Conservation (phyloP, 169 alveolate species). For the Besnoitia besnoiti region DNA sequence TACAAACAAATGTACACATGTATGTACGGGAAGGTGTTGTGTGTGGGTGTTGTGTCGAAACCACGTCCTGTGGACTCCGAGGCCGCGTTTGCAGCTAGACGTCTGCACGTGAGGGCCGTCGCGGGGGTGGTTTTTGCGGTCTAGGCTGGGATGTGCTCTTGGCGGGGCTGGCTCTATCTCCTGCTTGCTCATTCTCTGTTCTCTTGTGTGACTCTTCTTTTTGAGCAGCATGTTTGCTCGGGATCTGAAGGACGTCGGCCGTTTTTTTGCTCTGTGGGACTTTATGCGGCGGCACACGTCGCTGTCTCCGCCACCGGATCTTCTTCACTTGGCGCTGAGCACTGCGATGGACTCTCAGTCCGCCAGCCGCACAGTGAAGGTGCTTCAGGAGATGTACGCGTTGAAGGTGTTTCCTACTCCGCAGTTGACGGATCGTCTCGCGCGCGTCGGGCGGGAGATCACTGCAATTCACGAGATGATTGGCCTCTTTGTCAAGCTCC, state of each 20-base stretch:
- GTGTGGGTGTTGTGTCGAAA: too few species aligned
- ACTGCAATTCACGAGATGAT: constrained; percentile 80
- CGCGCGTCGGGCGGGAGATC: constrained; percentile 81
- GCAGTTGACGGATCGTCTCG: constrained; percentile 76
- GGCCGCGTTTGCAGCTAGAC: too few species aligned
- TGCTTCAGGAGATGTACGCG: constrained; percentile 79
- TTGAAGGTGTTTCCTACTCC: constrained; percentile 82
- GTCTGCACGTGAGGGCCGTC: too few species aligned
- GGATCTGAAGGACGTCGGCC: constrained; percentile 74
- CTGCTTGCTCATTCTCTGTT: background rate
- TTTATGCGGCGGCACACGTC: constrained; percentile 22
- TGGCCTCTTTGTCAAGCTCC: constrained; percentile 71
- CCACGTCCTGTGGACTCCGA: too few species aligned
- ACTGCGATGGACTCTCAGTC: constrained; percentile 71
- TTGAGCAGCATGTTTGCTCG: constrained; percentile 23
- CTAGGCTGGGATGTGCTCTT: too few species aligned
- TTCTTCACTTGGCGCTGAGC: constrained; percentile 74
- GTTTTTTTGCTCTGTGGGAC: constrained; percentile 76
- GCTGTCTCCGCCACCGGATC: constrained; percentile 50
- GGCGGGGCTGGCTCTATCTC: too few species aligned
- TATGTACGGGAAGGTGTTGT: background rate
- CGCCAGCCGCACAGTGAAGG: constrained; percentile 40
- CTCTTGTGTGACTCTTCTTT: background rate
- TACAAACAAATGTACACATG: background rate
- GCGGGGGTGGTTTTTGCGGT: too few species aligned